phyloP scores from a whole-genome alignment of 1,139 yeast genomes.

The Yamadazyma triangularis region DNA sequence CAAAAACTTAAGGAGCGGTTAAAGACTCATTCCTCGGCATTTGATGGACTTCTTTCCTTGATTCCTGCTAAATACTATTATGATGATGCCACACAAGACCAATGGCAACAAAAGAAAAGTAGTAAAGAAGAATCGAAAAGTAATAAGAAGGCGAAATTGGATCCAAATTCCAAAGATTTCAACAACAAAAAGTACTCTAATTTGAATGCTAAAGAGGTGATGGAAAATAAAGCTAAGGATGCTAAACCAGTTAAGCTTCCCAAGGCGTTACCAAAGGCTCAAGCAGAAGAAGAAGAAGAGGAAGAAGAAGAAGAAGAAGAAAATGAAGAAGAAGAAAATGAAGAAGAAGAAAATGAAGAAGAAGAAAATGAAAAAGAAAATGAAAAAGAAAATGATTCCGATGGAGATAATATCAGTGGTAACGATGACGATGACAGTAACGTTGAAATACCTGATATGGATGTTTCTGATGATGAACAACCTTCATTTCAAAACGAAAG shows the following conservation, averaged over 20 bases:
- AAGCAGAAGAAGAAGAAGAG: constrained; percentile 11
- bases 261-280: constrained; percentile 7
- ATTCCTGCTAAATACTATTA: constrained; percentile 93
- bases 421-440: constrained; percentile 9
- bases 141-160: constrained; percentile 67
- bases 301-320: constrained; percentile 14
- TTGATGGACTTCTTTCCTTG: constrained; percentile 82
- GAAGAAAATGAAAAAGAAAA: constrained; percentile 24
- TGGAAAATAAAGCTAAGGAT: constrained; percentile 49
- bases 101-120: constrained; percentile 85
- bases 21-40: constrained; percentile 79
- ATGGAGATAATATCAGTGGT: constrained; percentile 56
- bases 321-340: constrained; percentile 11
- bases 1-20: constrained; percentile 60
- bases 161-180: constrained; percentile 55
- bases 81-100: constrained; percentile 74
- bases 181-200: constrained; percentile 20
- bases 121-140: constrained; percentile 59
- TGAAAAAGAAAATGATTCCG: constrained; percentile 67
- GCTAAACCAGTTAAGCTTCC: constrained; percentile 64
- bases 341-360: constrained; percentile 13
- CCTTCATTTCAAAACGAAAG: constrained; percentile 20
- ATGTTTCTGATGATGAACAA: constrained; percentile 10
- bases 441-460: constrained; percentile 11
- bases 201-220: constrained; percentile 61